Percentiles rank a stretch among this genome's conserved stretches.
These are phyloP conservation scores for Rusavskia elegans DNA, from an alignment of 495 filamentous ascomycete genomes.

Conservation along the genomic window DNA sequence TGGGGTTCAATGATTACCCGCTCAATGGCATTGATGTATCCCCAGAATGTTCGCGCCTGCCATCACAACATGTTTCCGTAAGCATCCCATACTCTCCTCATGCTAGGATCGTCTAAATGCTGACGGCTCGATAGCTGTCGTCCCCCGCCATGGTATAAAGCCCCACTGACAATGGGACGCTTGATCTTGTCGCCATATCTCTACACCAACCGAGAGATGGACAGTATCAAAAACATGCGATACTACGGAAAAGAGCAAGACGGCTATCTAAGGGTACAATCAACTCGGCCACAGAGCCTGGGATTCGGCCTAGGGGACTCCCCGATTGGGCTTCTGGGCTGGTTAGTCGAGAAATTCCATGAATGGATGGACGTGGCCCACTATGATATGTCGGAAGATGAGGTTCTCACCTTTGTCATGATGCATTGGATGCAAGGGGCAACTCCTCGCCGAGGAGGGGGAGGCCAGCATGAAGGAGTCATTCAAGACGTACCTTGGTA, in stretches of 20 bases:
- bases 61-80: constrained; percentile 12
- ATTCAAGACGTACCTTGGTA: constrained; percentile 5
- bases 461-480: neutral
- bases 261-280: constrained; percentile 13
- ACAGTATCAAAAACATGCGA: constrained; percentile 6
- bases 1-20: constrained; percentile 17
- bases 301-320: constrained; percentile 23
- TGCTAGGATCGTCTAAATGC: neutral
- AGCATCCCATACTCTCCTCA: constrained; percentile 1
- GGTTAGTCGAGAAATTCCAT: constrained; percentile 23
- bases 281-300: constrained; percentile 20
- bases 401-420: constrained; percentile 16
- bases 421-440: constrained; percentile 17
- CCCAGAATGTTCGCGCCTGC: constrained; percentile 21
- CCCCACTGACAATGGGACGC: constrained; percentile 6
- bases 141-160: constrained; percentile 9
- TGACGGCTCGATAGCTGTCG: constrained; percentile 4
- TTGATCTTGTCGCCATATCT: constrained; percentile 5
- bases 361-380: constrained; percentile 9
- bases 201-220: constrained; percentile 6
- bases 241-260: constrained; percentile 11
- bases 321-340: constrained; percentile 21
- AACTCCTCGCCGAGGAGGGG: constrained; percentile 7
- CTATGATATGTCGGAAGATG: constrained; percentile 8
- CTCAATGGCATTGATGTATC: constrained; percentile 24